Evolutionary conservation across 352 stramenopile genomes (phyloP), one percentile per base, ranked within the genome.

Genomic region (Phytophthora pseudosyringae): DNA sequence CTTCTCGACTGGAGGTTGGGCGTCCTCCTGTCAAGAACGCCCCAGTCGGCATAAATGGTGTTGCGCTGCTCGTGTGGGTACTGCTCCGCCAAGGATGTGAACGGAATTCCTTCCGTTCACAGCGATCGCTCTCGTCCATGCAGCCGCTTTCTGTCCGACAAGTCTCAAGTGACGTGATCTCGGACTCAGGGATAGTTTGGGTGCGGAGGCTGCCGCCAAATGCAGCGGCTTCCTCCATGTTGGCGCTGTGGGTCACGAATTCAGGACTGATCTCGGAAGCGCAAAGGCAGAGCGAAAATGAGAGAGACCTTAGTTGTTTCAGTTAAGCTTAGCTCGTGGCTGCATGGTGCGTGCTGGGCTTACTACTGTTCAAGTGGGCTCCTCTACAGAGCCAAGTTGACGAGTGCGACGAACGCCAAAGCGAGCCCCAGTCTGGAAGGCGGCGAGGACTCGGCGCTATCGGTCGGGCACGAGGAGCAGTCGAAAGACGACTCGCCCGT

Each of bases 311-410:
- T 39, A 28, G 45, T 21, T 21, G 21, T 1, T 21, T 2, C 21
- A 21, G 21, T 21, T 21, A 21, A 21, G 21, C 21, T 21, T 21
- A 21, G 21, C 21, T 21, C 21, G 21, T 21, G 36, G 35, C 26
- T 41, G 48, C 25, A 5, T 49, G 51, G 51, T 28, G 28, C 21
- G 33, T 55, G 51, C n/a, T 9, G 40, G 50, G 46, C 28, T 16
- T 73, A 69, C 52, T 73, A 60, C 65, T 67, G 61, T 60, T 69
- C 40, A 47, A 66, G 52, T 69, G 35, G 13, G 16, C 12, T 49
- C 59, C 41, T 28, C 67, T 74, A 83, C 38, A 81, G 44, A 61
- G 67, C 72, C 50, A 83, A 69, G 43, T 75, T 78, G 40, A 61
- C 69, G 13, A 83, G 58, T 41, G 75, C 50, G 28, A 76, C 44